Conservation (phyloP, 2,329 filamentous ascomycete genomes). For the Arachnopeziza araneosa region DNA sequence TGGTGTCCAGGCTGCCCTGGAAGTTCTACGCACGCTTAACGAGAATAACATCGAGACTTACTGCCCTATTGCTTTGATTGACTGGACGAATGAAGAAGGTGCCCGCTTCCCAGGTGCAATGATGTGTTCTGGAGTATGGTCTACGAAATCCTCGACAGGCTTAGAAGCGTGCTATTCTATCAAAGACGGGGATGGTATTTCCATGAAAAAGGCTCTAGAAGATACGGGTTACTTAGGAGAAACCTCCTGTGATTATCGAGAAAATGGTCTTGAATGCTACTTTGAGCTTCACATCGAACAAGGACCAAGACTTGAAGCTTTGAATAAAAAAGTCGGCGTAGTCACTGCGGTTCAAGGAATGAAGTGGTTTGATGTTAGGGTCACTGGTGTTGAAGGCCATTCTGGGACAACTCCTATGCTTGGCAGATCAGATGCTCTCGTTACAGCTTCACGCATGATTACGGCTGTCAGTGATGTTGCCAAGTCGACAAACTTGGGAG, state of each 20-base stretch:
- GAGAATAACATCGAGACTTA: constrained; percentile 64
- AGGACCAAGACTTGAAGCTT: constrained; percentile 64
- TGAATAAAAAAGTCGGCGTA: constrained; percentile 58
- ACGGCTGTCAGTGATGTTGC: constrained; percentile 17
- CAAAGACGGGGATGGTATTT: constrained; percentile 38
- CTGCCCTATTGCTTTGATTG: constrained; percentile 50
- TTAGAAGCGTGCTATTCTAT: constrained; percentile 53
- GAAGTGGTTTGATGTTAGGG: constrained; percentile 59
- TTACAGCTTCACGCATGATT: constrained; percentile 32
- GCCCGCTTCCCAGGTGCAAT: constrained; percentile 72
- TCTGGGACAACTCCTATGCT: constrained; percentile 38
- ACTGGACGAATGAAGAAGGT: constrained; percentile 57
- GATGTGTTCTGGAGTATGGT: constrained; percentile 71
- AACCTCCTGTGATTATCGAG: constrained; percentile 48
- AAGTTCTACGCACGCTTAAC: constrained; percentile 61
- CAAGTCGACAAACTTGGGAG: constrained; percentile 10
- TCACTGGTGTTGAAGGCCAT: constrained; percentile 39
- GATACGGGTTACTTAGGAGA: constrained; percentile 66
- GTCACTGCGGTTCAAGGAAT: constrained; percentile 65
- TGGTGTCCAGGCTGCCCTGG: constrained; percentile 65
- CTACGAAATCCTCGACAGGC: constrained; percentile 48
- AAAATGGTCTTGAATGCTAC: constrained; percentile 63
- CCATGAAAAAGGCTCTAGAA: constrained; percentile 39
- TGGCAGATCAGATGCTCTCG: constrained; percentile 61
- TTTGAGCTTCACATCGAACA: constrained; percentile 74